Conservation (phyloP, 2,329 filamentous ascomycete genomes). For the Tolypocladium nubicola region DNA sequence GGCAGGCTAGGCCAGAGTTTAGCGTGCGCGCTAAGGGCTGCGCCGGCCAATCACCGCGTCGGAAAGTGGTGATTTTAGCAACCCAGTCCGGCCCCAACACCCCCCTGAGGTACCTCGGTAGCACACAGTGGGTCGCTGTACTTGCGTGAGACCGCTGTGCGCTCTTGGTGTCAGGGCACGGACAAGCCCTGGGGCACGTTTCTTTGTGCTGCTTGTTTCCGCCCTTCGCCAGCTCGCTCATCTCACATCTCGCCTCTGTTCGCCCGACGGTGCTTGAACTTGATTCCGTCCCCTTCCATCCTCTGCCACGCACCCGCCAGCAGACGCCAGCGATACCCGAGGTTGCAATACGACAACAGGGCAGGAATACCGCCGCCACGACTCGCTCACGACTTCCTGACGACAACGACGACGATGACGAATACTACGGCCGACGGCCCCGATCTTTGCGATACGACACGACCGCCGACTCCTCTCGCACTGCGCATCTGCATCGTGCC, state of each 20-base stretch:
- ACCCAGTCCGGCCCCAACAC: constrained; percentile 18
- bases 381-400: neutral
- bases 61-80: constrained; percentile 22
- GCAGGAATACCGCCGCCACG: neutral
- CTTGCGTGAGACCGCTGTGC: constrained; percentile 2
- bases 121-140: constrained; percentile 14
- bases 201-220: constrained; percentile 1
- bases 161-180: constrained; percentile 2
- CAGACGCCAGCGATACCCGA: neutral
- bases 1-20: constrained; percentile 26
- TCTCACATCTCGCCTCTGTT: neutral
- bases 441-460: neutral
- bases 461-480: neutral
- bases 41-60: constrained; percentile 26
- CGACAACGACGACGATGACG: neutral
- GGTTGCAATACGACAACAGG: neutral
- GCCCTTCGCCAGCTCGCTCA: neutral
- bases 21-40: constrained; percentile 21
- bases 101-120: constrained; percentile 29
- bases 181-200: constrained; percentile 6
- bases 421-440: neutral
- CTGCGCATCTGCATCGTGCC: constrained; percentile 2
- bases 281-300: neutral
- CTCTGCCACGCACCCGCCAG: neutral
- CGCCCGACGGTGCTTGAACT: neutral